Conservation (phyloP, 371 early-diverging fungal species). For the Parasitella parasitica region DNA sequence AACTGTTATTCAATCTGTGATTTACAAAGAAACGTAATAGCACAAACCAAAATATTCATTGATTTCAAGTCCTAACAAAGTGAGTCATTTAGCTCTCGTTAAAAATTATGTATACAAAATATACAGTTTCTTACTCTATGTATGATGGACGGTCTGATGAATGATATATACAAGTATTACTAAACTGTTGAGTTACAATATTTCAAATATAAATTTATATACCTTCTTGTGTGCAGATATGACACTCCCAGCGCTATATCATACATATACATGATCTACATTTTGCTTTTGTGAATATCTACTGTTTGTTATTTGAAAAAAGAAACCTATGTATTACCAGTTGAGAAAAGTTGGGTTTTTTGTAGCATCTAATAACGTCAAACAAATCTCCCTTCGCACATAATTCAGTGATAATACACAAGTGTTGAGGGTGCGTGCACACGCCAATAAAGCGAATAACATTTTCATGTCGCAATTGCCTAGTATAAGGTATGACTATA, state of each 20-base stretch:
- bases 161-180: background rate
- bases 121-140: constrained; percentile 48
- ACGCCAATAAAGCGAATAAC: constrained; percentile 78
- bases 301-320: background rate
- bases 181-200: background rate
- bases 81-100: background rate
- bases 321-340: constrained; percentile 24
- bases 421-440: constrained; percentile 63
- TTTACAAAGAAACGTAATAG: background rate
- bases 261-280: constrained; percentile 73
- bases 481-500: constrained; percentile 6
- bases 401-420: constrained; percentile 75
- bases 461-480: constrained; percentile 77
- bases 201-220: background rate
- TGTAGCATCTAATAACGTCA: constrained; percentile 69
- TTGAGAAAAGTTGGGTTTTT: constrained; percentile 66
- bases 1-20: background rate
- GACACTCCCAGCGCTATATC: constrained; percentile 79
- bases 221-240: constrained; percentile 62
- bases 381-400: constrained; percentile 77
- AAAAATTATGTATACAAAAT: too few relatives aligned
- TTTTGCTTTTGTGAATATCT: background rate
- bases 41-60: constrained; percentile 73
- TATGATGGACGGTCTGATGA: constrained; percentile 43
- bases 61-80: constrained; percentile 74